Evolutionary conservation across 768 basidiomycete species (phyloP).

Genomic region (Lanmaoa pseudosensibilis): DNA sequence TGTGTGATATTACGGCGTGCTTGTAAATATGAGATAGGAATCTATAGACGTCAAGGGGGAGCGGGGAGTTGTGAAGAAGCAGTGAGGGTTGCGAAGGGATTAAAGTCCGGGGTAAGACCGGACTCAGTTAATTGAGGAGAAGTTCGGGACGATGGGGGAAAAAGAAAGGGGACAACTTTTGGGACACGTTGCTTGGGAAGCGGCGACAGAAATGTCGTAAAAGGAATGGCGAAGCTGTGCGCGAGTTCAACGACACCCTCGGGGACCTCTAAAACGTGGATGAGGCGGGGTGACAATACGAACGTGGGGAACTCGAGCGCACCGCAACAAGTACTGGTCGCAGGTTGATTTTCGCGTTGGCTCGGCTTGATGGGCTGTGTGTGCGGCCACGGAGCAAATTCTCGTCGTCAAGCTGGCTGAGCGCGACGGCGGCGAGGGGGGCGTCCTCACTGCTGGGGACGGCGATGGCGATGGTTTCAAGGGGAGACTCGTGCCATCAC

Average conservation of each 20-base stretch:
- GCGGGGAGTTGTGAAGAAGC: slow-evolving; percentile 21
- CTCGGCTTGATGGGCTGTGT: slow-evolving; percentile 6
- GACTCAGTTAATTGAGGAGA: slow-evolving; percentile 25
- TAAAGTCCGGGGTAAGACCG: slow-evolving; percentile 33
- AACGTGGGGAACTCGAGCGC: slow-evolving; percentile 26
- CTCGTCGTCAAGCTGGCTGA: not conserved
- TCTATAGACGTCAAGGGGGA: slow-evolving; percentile 24
- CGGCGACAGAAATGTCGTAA: slow-evolving; percentile 27
- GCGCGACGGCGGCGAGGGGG: not conserved
- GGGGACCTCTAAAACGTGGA: slow-evolving; percentile 30
- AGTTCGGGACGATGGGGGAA: slow-evolving; percentile 14
- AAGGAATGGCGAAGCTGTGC: slow-evolving; percentile 23
- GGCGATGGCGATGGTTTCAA: slow-evolving; percentile 12
- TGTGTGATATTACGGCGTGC: slow-evolving; percentile 29
- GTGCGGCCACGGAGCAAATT: not conserved
- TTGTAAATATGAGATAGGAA: slow-evolving; percentile 25
- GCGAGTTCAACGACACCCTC: slow-evolving; percentile 19
- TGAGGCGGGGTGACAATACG: slow-evolving; percentile 21
- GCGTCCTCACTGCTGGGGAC: slow-evolving; percentile 1
- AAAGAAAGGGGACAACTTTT: slow-evolving; percentile 17
- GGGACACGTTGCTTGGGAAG: slow-evolving; percentile 23
- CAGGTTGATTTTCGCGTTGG: not conserved
- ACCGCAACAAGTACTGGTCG: not conserved
- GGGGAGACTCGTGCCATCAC: not conserved
- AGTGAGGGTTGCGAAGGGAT: slow-evolving; percentile 16